A percentile compares a stretch with the other conserved stretches of the same genome.
These are phyloP conservation scores for Picea sitchensis DNA, from an alignment of 75 land plant species.

Conservation along the genomic window DNA sequence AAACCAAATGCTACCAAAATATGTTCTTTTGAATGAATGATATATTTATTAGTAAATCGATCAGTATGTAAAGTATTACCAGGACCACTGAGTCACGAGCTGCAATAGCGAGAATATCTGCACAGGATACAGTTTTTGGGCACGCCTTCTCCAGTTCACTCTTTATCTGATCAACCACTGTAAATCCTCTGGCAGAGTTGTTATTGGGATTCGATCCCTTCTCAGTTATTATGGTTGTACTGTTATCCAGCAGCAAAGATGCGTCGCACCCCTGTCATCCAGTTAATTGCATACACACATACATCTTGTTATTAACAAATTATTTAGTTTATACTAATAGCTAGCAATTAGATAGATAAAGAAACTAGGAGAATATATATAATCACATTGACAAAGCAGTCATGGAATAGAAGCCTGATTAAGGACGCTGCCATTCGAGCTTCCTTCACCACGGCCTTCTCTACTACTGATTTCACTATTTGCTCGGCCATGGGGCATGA, in stretches of 20 bases:
- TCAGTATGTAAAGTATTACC: slow-evolving; percentile 17
- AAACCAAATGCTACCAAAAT: too few species aligned
- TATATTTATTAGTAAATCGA: background rate
- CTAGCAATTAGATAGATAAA: too few species aligned
- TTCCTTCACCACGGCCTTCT: slow-evolving; percentile 4
- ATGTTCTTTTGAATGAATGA: too few species aligned
- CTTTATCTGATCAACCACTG: slow-evolving; percentile 61
- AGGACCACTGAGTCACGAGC: slow-evolving; percentile 49
- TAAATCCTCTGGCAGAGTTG: slow-evolving; percentile 55
- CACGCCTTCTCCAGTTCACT: slow-evolving; percentile 47
- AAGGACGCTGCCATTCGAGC: slow-evolving; percentile 20
- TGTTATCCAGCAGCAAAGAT: slow-evolving; percentile 55
- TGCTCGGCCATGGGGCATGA: slow-evolving; percentile 22
- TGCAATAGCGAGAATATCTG: slow-evolving; percentile 64
- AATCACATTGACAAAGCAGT: slow-evolving; percentile 27
- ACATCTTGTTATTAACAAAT: too few species aligned
- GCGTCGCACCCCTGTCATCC: slow-evolving; percentile 72
- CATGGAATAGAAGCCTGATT: slow-evolving; percentile 38
- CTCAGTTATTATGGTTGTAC: slow-evolving; percentile 35
- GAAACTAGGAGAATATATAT: too few species aligned
- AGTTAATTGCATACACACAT: too few species aligned
- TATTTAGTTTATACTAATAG: too few species aligned
- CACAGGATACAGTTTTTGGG: slow-evolving; percentile 69
- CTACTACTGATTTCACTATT: slow-evolving; percentile 15
- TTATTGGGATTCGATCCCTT: slow-evolving; percentile 47